phyloP scores from a whole-genome alignment of 768 basidiomycete species.

The Nevesoporus exiguus region DNA sequence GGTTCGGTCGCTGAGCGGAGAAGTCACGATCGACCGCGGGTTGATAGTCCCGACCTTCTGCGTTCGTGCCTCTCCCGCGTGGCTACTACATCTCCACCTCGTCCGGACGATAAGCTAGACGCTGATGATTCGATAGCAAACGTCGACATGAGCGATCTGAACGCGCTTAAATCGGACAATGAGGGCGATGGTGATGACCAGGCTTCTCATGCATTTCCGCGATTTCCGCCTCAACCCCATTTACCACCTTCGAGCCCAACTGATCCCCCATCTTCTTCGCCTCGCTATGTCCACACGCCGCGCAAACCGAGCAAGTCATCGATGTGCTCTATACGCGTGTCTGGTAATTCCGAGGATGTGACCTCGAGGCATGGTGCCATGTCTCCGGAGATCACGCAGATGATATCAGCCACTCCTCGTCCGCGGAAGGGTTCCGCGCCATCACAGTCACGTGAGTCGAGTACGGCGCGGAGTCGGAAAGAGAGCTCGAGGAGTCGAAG shows the following conservation, averaged over 20 bases:
- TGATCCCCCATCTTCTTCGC: constrained; percentile 1
- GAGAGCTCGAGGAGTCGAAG: constrained; percentile 11
- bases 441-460: constrained; percentile 25
- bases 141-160: constrained; percentile 33
- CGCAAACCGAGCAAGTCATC: constrained; percentile 24
- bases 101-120: constrained; percentile 1
- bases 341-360: constrained; percentile 7
- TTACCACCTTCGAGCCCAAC: constrained; percentile 7
- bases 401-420: constrained; percentile 39
- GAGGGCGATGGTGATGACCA: constrained; percentile 26
- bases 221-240: constrained; percentile 24
- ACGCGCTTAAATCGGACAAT: constrained; percentile 27
- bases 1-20: constrained; percentile 7
- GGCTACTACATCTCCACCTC: not conserved
- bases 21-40: constrained; percentile 8
- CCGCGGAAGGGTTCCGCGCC: constrained; percentile 28
- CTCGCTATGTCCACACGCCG: constrained; percentile 22
- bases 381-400: constrained; percentile 40
- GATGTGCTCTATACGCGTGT: constrained; percentile 9
- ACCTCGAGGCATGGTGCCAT: constrained; percentile 16
- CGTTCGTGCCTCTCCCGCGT: constrained; percentile 17
- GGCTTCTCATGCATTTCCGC: constrained; percentile 26
- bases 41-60: constrained; percentile 23
- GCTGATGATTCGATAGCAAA: constrained; percentile 27
- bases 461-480: constrained; percentile 13